Evolutionary conservation across 73 alveolate genomes (phyloP).

Genomic region (Tetrahymena borealis): DNA sequence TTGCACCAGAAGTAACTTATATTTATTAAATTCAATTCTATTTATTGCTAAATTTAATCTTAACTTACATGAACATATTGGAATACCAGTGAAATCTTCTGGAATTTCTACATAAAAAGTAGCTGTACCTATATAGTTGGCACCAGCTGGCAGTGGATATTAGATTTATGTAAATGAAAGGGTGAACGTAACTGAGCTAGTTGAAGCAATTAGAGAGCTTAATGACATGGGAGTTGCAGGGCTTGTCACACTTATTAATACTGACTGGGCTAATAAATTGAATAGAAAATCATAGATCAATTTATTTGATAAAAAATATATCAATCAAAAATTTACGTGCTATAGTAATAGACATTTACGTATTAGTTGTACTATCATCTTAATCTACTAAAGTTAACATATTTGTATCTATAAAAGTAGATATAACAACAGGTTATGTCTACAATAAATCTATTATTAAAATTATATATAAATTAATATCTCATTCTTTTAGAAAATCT

Average conservation of each 20-base stretch:
- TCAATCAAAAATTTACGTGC: background rate
- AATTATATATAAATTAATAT: background rate
- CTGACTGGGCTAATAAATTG: background rate
- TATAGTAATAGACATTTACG: background rate
- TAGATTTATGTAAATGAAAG: background rate
- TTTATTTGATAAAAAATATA: background rate
- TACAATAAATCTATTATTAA: background rate
- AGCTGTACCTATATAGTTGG: background rate
- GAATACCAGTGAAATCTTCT: constrained; percentile 18
- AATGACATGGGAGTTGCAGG: background rate
- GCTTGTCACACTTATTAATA: background rate
- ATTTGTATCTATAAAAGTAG: background rate
- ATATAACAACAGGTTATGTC: background rate
- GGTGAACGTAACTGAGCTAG: background rate
- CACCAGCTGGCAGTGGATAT: background rate
- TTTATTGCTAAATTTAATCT: background rate
- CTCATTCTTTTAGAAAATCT: background rate
- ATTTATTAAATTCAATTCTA: background rate
- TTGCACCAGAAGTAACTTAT: background rate
- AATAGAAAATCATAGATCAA: background rate
- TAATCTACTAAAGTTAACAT: background rate
- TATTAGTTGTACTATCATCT: background rate
- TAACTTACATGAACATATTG: constrained; percentile 13
- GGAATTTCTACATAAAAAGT: constrained; percentile 17
- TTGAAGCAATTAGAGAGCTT: background rate